Evolutionary conservation across 1,284 basidiomycete species (phyloP).

Genomic region (Moesziomyces antarcticus): DNA sequence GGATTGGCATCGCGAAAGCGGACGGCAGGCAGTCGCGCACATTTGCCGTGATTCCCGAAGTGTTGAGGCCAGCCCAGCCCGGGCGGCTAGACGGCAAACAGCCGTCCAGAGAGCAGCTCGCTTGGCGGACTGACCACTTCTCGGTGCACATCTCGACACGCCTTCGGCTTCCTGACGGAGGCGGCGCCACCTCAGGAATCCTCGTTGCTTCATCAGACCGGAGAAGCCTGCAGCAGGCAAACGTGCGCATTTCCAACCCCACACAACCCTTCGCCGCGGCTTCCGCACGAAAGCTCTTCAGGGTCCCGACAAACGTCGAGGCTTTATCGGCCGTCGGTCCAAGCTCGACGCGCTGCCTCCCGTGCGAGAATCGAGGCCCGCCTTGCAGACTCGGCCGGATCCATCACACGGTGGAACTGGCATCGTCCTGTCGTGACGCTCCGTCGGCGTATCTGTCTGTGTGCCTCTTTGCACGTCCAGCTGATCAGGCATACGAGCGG

Average conservation of each 20-base stretch:
- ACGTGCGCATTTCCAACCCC: background rate
- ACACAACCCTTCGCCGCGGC: background rate
- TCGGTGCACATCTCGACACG: background rate
- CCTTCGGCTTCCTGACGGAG: too few relatives aligned
- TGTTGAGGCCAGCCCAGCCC: background rate
- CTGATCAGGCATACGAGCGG: too few relatives aligned
- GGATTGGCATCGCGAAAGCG: too few relatives aligned
- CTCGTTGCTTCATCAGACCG: background rate
- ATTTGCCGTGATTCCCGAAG: too few relatives aligned
- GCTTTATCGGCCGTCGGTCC: slow-evolving; percentile 43
- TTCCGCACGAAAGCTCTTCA: slow-evolving; percentile 1
- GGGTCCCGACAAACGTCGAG: slow-evolving; percentile 7
- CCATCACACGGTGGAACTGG: background rate
- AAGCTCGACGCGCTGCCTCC: background rate
- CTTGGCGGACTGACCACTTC: background rate
- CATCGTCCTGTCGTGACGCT: too few relatives aligned
- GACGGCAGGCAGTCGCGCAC: too few relatives aligned
- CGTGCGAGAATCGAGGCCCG: slow-evolving; percentile 14
- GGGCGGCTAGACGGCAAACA: background rate
- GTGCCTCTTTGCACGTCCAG: too few relatives aligned
- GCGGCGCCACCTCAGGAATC: background rate
- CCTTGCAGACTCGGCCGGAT: slow-evolving; percentile 18
- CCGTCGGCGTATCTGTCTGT: too few relatives aligned
- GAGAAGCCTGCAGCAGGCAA: too few relatives aligned
- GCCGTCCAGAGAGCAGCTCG: background rate